Conservation (phyloP, 257 asterid genomes). For the Nicotiana attenuata region DNA sequence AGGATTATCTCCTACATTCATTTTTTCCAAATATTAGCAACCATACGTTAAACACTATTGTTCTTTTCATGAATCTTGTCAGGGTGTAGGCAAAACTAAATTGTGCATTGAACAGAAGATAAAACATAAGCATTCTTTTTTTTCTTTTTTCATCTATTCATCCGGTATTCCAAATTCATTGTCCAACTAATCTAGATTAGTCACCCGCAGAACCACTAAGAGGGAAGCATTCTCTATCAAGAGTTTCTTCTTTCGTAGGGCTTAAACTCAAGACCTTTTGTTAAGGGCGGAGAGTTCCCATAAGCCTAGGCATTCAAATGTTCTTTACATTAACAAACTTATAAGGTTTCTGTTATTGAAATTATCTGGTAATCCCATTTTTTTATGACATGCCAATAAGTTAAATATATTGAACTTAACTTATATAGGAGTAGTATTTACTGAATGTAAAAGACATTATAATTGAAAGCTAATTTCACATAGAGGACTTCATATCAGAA, state of each 20-base stretch:
- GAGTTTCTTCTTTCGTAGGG: too few species aligned
- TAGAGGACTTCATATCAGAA: neutral
- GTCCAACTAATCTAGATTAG: too few species aligned
- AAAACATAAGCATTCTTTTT: too few species aligned
- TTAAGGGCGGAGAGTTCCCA: too few species aligned
- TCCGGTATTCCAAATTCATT: too few species aligned
- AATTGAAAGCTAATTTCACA: neutral
- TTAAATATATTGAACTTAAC: neutral
- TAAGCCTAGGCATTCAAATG: too few species aligned
- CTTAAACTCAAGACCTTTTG: too few species aligned
- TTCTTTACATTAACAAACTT: neutral
- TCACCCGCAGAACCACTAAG: too few species aligned
- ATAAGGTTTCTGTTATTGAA: neutral
- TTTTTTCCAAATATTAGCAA: neutral
- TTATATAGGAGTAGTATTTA: neutral
- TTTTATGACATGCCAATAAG: neutral
- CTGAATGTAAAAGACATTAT: neutral
- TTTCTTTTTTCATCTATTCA: too few species aligned
- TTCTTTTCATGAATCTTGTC: neutral
- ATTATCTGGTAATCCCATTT: neutral
- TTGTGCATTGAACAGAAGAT: neutral
- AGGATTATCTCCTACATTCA: conserved; percentile 51
- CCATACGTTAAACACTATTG: neutral
- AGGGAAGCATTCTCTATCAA: too few species aligned
- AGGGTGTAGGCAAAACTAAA: neutral